Percentiles rank a stretch among this genome's conserved stretches.
These are phyloP conservation scores for Pseudonectria buxi DNA, from an alignment of 2,329 filamentous ascomycete genomes.

Conservation along the genomic window DNA sequence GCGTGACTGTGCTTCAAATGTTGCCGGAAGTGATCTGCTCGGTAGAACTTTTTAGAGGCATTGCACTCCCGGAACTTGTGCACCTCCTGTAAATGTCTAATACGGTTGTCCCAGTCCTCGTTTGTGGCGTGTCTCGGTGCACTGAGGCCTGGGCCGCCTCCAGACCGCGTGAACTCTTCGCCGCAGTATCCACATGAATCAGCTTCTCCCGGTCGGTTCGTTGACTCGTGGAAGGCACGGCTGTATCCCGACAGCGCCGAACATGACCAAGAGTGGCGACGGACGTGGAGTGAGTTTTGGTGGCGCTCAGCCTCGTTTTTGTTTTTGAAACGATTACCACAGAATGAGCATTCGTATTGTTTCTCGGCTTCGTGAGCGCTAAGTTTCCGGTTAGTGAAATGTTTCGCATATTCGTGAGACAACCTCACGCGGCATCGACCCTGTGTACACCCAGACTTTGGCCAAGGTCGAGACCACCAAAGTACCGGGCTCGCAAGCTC, in stretches of 20 bases:
- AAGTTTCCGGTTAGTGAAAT: conserved; percentile 19
- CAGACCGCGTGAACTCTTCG: conserved; percentile 66
- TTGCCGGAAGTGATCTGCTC: conserved; percentile 95
- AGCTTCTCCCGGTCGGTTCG: conserved; percentile 54
- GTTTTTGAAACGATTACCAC: conserved; percentile 95
- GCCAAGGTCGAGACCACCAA: too few relatives aligned
- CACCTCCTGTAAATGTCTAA: conserved; percentile 79
- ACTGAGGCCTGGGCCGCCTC: conserved; percentile 31
- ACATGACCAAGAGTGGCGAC: conserved; percentile 94
- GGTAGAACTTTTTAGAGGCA: conserved; percentile 95
- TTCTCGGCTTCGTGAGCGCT: conserved; percentile 91
- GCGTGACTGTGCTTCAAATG: conserved; percentile 97
- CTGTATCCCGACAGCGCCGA: conserved; percentile 72
- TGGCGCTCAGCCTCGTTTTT: conserved; percentile 97
- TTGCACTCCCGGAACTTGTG: conserved; percentile 99
- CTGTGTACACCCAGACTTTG: background rate
- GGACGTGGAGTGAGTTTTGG: conserved; percentile 88
- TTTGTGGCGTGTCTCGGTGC: conserved; percentile 53
- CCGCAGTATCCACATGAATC: conserved; percentile 95
- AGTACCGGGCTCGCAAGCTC: background rate
- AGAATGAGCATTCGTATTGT: conserved; percentile 89
- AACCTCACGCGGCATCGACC: background rate
- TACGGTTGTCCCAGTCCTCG: conserved; percentile 79
- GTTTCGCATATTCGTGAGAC: background rate
- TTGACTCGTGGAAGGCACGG: conserved; percentile 80